A percentile compares a stretch with the other conserved stretches of the same genome.
These are phyloP conservation scores for Phtheirospermum japonicum DNA, from an alignment of 257 asterid species.

Conservation along the genomic window DNA sequence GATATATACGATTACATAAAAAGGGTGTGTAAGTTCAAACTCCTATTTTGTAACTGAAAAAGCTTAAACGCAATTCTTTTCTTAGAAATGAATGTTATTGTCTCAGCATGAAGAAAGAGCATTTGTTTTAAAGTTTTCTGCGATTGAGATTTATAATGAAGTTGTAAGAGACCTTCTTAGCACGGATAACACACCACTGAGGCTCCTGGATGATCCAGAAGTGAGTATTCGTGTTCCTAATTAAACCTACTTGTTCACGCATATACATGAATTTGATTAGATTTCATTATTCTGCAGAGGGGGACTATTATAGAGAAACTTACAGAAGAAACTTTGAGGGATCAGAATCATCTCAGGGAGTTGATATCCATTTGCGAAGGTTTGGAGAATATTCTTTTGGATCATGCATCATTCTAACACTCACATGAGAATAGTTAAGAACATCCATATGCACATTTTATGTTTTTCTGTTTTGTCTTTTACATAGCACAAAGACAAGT, in stretches of 20 bases:
- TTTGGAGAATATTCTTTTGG: conserved; percentile 27
- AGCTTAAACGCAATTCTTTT: not conserved
- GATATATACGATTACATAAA: conserved; percentile 53
- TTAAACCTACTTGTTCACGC: conserved; percentile 18
- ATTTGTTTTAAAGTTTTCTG: conserved; percentile 86
- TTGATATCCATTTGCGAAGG: conserved; percentile 90
- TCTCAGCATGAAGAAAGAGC: conserved; percentile 92
- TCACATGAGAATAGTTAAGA: not conserved
- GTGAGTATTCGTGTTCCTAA: conserved; percentile 51
- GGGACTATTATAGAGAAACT: conserved; percentile 93
- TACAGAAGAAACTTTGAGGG: conserved; percentile 92
- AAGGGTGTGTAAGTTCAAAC: conserved; percentile 33
- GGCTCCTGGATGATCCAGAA: conserved; percentile 98
- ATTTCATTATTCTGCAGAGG: conserved; percentile 48
- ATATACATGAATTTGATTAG: conserved; percentile 24
- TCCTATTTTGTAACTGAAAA: conserved; percentile 12
- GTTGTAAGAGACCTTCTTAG: conserved; percentile 95
- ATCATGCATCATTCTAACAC: not conserved
- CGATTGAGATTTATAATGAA: conserved; percentile 95
- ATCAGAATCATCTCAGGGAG: conserved; percentile 86
- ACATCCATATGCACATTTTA: not conserved
- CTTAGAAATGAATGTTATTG: not conserved
- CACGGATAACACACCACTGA: conserved; percentile 69
- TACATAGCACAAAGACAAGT: conserved; percentile 78
- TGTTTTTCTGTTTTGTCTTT: conserved; percentile 20